These are phyloP conservation scores for Psilocybe cyanescens DNA, from an alignment of 768 basidiomycete genomes.

Conservation along the genomic window DNA sequence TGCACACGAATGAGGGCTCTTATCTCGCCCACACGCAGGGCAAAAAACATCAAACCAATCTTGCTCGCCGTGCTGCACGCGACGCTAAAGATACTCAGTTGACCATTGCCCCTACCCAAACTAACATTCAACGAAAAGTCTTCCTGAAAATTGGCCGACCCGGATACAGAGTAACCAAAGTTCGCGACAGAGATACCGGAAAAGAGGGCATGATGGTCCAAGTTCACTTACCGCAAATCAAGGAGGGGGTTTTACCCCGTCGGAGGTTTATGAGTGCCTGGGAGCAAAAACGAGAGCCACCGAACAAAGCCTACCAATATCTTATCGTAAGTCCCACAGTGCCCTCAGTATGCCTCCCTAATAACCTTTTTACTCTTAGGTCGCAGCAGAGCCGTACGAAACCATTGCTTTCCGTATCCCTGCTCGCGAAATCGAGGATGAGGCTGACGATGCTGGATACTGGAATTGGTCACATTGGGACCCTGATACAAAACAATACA, in stretches of 20 bases:
- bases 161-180: constrained; percentile 95
- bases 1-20: constrained; percentile 99
- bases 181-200: constrained; percentile 86
- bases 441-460: constrained; percentile 85
- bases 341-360: background rate
- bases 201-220: constrained; percentile 99
- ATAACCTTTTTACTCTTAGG: constrained; percentile 48
- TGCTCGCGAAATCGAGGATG: constrained; percentile 95
- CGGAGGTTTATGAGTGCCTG: constrained; percentile 96
- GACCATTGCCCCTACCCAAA: constrained; percentile 85
- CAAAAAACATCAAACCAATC: constrained; percentile 99
- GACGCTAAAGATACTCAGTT: constrained; percentile 94
- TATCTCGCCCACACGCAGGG: constrained; percentile 99
- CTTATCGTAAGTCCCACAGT: constrained; percentile 73
- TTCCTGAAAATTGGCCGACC: constrained; percentile 98
- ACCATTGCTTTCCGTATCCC: constrained; percentile 99
- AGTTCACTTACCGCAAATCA: constrained; percentile 94
- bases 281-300: constrained; percentile 94
- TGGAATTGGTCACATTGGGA: constrained; percentile 99
- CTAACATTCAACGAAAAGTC: constrained; percentile 84
- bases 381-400: constrained; percentile 99
- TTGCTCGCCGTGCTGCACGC: constrained; percentile 95
- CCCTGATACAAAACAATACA: constrained; percentile 97
- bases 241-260: constrained; percentile 80
- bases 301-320: constrained; percentile 97